Evolutionary conservation across 2,329 filamentous ascomycete genomes (phyloP).

Genomic region (Penicillium italicum): DNA sequence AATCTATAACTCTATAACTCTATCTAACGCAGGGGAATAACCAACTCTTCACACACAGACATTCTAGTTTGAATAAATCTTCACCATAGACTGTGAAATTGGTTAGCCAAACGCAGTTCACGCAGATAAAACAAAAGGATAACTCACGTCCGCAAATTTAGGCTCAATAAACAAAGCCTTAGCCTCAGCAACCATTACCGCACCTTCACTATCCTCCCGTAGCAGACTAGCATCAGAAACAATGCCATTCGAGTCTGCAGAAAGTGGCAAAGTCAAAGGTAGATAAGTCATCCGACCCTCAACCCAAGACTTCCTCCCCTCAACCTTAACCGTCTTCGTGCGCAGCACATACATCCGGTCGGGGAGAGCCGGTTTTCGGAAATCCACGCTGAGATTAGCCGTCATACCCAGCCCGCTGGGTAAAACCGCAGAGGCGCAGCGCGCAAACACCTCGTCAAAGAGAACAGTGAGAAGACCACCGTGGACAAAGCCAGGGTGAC

Average conservation of each 20-base stretch:
- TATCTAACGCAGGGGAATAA: background rate
- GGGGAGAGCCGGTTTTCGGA: conserved; percentile 32
- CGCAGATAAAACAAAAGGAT: background rate
- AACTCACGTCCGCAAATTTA: conserved; percentile 35
- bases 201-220: conserved; percentile 21
- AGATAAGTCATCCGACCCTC: conserved; percentile 30
- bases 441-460: conserved; percentile 39
- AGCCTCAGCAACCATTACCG: conserved; percentile 34
- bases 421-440: conserved; percentile 33
- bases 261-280: conserved; percentile 13
- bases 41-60: background rate
- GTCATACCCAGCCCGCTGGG: conserved; percentile 36
- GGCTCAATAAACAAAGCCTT: conserved; percentile 40
- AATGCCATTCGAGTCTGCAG: conserved; percentile 3
- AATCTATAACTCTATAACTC: background rate
- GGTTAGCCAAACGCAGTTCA: background rate
- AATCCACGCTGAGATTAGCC: conserved; percentile 38
- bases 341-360: conserved; percentile 33
- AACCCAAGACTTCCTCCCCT: conserved; percentile 40
- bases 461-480: conserved; percentile 35
- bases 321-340: conserved; percentile 33
- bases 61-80: conserved; percentile 25
- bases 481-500: conserved; percentile 37
- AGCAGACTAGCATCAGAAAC: conserved; percentile 13
- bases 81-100: conserved; percentile 31